Evolutionary conservation across 2,329 filamentous ascomycete species (phyloP).

Genomic region (Scedosporium apiospermum): DNA sequence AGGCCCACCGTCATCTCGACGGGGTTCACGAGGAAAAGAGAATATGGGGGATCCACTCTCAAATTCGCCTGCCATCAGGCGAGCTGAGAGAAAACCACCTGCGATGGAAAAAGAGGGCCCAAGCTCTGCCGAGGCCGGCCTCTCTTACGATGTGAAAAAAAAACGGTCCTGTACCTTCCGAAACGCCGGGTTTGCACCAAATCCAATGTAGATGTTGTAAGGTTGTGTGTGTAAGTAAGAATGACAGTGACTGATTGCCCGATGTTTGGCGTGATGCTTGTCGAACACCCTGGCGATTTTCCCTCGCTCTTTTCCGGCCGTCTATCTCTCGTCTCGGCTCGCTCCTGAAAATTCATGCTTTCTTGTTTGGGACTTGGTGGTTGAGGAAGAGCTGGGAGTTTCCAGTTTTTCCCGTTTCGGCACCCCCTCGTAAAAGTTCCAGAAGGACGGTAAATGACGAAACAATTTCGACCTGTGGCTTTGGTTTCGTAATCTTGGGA

Average conservation of each 20-base stretch:
- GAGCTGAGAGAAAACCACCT: too few species aligned
- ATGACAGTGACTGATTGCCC: not conserved
- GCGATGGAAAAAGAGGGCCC: not conserved
- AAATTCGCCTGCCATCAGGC: not conserved
- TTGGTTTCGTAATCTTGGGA: not conserved
- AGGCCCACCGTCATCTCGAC: not conserved
- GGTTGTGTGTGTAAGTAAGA: not conserved
- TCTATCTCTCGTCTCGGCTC: not conserved
- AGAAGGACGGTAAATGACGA: not conserved
- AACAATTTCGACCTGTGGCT: not conserved
- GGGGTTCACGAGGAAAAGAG: not conserved
- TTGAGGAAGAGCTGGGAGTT: not conserved
- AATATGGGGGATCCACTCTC: not conserved
- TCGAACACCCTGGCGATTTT: not conserved
- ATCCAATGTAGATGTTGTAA: not conserved
- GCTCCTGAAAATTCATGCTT: not conserved
- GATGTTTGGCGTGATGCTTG: not conserved
- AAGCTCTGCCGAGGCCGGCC: not conserved
- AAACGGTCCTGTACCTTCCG: not conserved
- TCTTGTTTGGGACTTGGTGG: not conserved
- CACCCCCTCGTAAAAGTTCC: not conserved
- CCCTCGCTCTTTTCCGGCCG: not conserved
- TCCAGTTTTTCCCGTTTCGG: not conserved
- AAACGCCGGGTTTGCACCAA: not conserved
- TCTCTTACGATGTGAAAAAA: not conserved